Conservation (phyloP, 2,329 filamentous ascomycete species). For the Fusarium sp. region DNA sequence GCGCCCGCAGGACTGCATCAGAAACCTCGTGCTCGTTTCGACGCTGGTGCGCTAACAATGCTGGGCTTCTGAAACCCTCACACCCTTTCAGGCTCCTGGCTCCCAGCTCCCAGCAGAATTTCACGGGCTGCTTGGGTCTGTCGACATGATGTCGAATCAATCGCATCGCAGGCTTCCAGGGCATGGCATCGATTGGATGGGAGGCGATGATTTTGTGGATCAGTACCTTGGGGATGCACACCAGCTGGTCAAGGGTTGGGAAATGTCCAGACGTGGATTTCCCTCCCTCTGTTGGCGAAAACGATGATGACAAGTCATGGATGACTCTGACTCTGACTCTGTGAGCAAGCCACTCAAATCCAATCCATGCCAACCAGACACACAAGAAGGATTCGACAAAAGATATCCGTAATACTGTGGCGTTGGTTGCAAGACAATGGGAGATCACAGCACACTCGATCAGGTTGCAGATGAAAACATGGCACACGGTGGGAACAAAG, state of each 20-base stretch:
- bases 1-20: constrained; percentile 62
- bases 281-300: constrained; percentile 1
- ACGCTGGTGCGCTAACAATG: constrained; percentile 50
- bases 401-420: not conserved
- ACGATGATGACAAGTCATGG: constrained; percentile 2
- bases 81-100: constrained; percentile 32
- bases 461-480: not conserved
- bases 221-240: constrained; percentile 4
- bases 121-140: constrained; percentile 22
- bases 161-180: constrained; percentile 4
- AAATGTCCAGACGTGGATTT: not conserved
- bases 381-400: not conserved
- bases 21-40: constrained; percentile 49
- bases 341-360: not conserved
- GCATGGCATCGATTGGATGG: constrained; percentile 26
- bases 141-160: constrained; percentile 36
- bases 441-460: constrained; percentile 3
- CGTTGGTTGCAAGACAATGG: not conserved
- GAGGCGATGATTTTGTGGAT: constrained; percentile 21
- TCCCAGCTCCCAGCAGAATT: constrained; percentile 2
- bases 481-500: not conserved
- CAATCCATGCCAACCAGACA: not conserved
- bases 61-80: constrained; percentile 40
- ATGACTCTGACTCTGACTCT: not conserved
- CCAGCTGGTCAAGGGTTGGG: not conserved